A percentile compares a stretch with the other conserved stretches of the same genome.
phyloP scores from a whole-genome alignment of 768 basidiomycete genomes.

The Arthromyces matolae region DNA sequence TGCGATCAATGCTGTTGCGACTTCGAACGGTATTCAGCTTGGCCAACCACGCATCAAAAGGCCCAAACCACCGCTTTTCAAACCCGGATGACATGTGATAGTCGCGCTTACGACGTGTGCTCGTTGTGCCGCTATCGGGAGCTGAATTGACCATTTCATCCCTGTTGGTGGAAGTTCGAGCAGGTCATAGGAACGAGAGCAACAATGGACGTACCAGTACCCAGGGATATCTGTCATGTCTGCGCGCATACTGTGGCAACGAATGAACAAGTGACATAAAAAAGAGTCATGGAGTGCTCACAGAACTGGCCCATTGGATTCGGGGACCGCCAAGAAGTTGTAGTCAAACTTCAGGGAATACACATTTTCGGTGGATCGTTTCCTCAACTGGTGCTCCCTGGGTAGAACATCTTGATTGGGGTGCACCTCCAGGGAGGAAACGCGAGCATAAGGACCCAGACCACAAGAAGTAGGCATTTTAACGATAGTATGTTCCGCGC shows the following conservation, averaged over 20 bases:
- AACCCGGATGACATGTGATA: background rate
- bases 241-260: background rate
- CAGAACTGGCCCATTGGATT: background rate
- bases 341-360: background rate
- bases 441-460: background rate
- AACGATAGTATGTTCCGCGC: background rate
- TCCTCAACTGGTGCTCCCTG: background rate
- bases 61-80: background rate
- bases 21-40: background rate
- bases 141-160: background rate
- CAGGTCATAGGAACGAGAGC: background rate
- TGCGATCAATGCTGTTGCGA: background rate
- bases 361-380: background rate
- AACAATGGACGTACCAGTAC: background rate
- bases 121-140: background rate
- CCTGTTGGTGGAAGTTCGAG: background rate
- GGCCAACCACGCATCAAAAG: background rate
- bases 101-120: background rate
- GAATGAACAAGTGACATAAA: background rate
- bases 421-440: background rate
- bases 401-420: background rate
- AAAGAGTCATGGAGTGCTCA: background rate
- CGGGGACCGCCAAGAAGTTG: background rate
- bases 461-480: background rate
- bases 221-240: conserved; percentile 3